These are phyloP conservation scores for Takakia lepidozioides DNA, from an alignment of 225 moss, liverwort and hornwort species.

Conservation along the genomic window DNA sequence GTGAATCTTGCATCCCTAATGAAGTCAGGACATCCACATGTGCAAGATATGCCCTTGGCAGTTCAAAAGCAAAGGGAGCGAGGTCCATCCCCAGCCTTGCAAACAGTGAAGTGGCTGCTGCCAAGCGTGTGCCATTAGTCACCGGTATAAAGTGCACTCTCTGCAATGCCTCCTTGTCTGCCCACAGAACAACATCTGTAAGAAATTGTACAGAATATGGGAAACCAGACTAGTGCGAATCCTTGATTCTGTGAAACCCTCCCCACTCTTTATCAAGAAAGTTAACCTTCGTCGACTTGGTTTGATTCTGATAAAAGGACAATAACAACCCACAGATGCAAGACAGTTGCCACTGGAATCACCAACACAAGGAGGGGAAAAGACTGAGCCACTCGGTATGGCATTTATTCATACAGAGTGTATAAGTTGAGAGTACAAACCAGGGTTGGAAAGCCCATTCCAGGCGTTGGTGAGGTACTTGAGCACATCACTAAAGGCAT, in stretches of 20 bases:
- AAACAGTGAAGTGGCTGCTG: constrained; percentile 57
- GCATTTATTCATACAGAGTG: too few relatives aligned
- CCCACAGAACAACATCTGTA: constrained; percentile 9
- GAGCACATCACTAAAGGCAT: constrained; percentile 70
- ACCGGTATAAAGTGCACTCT: constrained; percentile 73
- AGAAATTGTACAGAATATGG: too few relatives aligned
- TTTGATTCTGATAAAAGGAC: too few relatives aligned
- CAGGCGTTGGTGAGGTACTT: constrained; percentile 57
- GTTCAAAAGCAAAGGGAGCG: constrained; percentile 77
- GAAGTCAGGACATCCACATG: constrained; percentile 61
- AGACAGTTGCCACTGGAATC: not conserved
- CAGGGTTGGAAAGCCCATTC: constrained; percentile 71
- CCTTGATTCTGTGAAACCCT: too few relatives aligned
- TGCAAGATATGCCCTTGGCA: constrained; percentile 68
- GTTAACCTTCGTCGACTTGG: too few relatives aligned
- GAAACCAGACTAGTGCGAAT: too few relatives aligned
- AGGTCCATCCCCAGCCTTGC: constrained; percentile 79
- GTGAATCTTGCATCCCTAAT: constrained; percentile 76
- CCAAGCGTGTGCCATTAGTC: constrained; percentile 78
- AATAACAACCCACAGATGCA: not conserved
- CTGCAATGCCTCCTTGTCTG: constrained; percentile 63
- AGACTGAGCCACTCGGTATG: too few relatives aligned
- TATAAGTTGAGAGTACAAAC: constrained; percentile 16
- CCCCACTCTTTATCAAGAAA: too few relatives aligned
- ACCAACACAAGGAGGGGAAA: not conserved